Base-by-base conservation (phyloP, 2,329 filamentous ascomycete species). In the Diaporthe vexans region DNA sequence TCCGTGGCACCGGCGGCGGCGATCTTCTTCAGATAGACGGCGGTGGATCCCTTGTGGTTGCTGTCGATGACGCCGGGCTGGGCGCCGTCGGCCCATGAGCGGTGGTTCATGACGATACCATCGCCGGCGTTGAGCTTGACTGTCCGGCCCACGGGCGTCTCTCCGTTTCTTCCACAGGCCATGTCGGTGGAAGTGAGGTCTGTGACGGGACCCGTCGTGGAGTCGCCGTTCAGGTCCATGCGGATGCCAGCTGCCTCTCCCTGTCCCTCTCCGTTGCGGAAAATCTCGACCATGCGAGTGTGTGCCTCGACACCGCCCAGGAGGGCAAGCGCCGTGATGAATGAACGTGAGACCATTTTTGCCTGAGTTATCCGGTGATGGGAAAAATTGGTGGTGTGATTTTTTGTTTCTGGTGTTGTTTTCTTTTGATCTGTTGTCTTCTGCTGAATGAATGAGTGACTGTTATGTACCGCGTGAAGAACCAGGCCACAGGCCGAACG, bases 201-300 rank as follows among this genome's bases (percentile, higher is more conserved):
- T n/a, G 63, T 68, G 33, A 68, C 21, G 21, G 63, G 63, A 2
- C 13, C 63, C n/a, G 63, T 68, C n/a, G 63, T 68, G 13, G 19
- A 40, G 33, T 68, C 63, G 29, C 48, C 48, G 33, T 68, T 68
- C 7, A 40, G 15, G 33, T 68, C 63, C 63, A 68, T 68, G n/a
- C 63, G 63, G n/a, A 68, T 54, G 2, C 63, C 63, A 6, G 48
- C 63, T 26, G 63, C 63, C 48, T 68, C 63, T 15, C 63, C 63
- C 48, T 68, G 46, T 48, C 63, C 63, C 48, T 54, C 63, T 54
- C 63, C 63, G 63, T 68, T 68, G 33, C 63, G 63, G 63, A 68
- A 68, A 40, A 68, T 37, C 63, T 68, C 63, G 63, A 68, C 63
- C 63, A 68, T 68, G 63, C 63, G 63, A 54, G 63, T 68, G 63